Evolutionary conservation across 345 rosid species (phyloP), one percentile per base, ranked within the genome.

Genomic region (Arabis alpina): DNA sequence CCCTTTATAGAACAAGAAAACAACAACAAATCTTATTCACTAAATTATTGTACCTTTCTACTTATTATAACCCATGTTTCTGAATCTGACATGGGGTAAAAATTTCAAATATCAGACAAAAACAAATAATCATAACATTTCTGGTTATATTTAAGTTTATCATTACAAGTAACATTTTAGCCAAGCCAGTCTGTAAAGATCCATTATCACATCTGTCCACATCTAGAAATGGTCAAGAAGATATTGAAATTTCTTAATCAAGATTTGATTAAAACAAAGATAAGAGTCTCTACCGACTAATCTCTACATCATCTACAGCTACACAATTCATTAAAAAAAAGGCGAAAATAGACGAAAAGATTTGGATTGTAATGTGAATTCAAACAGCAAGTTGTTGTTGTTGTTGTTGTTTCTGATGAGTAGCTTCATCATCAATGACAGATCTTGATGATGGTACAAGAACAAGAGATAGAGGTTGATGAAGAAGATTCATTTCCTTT

Each of bases 371-470:
- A 36, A 1, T 44, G 62, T 44, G 36, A 54, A 27, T 8, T 77
- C 55, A 88, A 61, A 86, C 95, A 71, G 93, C 84, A 42, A 89
- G 79, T 68, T 81, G 88, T 36, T 36, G 40, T 36, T 34, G 37
- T 34, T 36, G 40, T 36, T 36, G 40, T 64, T 87, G 82, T 61
- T 83, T 79, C 59, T 89, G 90, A 72, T 84, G 90, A 70, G 95
- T 71, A 61, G 84, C 71, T 65, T 90, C 96, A 8, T 85, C 96
- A 37, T 92, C 94, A 44, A 77, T 63, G 64, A 57, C 74, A 81
- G 80, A 61, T 48, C 61, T 79, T 84, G 40, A 63, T 56, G 75
- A 63, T 56, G 75, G 75, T 30, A 62, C 73, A 65, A 52, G 12
- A 37, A 58, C 43, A 44, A 75, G 70, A 8, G 79, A 69, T 5